Evolutionary conservation across 2,329 filamentous ascomycete species (phyloP).

Genomic region (Colletotrichum sp.): DNA sequence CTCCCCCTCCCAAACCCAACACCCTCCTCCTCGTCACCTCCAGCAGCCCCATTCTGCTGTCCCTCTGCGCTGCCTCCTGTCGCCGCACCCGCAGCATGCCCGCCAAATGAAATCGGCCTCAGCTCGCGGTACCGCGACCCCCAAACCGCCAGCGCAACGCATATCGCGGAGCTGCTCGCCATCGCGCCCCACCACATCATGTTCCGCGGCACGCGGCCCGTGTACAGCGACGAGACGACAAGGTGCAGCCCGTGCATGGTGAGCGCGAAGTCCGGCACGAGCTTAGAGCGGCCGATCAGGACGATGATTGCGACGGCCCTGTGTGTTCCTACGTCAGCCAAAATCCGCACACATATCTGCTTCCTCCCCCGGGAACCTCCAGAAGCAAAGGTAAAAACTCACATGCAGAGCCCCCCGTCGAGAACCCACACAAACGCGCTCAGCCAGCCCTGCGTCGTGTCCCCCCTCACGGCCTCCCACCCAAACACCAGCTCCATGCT

Average conservation of each 20-base stretch:
- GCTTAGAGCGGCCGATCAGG: slow-evolving; percentile 86
- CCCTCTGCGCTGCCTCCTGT: slow-evolving; percentile 21
- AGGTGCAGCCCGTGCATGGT: slow-evolving; percentile 88
- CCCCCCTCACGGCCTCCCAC: slow-evolving; percentile 63
- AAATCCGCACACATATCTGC: neutral
- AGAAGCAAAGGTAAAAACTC: slow-evolving; percentile 25
- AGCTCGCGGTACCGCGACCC: slow-evolving; percentile 91
- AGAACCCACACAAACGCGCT: slow-evolving; percentile 63
- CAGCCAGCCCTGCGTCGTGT: slow-evolving; percentile 68
- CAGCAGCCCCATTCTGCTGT: slow-evolving; percentile 12
- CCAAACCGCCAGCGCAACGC: slow-evolving; percentile 78
- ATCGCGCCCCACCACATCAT: slow-evolving; percentile 84
- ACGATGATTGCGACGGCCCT: slow-evolving; percentile 86
- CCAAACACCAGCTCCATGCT: slow-evolving; percentile 60
- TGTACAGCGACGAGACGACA: slow-evolving; percentile 78
- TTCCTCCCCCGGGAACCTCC: neutral
- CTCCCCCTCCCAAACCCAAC: slow-evolving; percentile 56
- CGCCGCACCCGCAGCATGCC: slow-evolving; percentile 42
- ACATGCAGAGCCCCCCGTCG: slow-evolving; percentile 60
- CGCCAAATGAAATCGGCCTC: slow-evolving; percentile 85
- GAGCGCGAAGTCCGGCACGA: slow-evolving; percentile 92
- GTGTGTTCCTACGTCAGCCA: slow-evolving; percentile 12
- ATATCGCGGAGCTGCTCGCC: slow-evolving; percentile 48
- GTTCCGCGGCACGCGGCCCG: slow-evolving; percentile 75
- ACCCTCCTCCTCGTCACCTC: slow-evolving; percentile 44